Evolutionary conservation across 2,329 filamentous ascomycete species (phyloP), one percentile per base, ranked within the genome.

Genomic region (Colletotrichum tropicicola): DNA sequence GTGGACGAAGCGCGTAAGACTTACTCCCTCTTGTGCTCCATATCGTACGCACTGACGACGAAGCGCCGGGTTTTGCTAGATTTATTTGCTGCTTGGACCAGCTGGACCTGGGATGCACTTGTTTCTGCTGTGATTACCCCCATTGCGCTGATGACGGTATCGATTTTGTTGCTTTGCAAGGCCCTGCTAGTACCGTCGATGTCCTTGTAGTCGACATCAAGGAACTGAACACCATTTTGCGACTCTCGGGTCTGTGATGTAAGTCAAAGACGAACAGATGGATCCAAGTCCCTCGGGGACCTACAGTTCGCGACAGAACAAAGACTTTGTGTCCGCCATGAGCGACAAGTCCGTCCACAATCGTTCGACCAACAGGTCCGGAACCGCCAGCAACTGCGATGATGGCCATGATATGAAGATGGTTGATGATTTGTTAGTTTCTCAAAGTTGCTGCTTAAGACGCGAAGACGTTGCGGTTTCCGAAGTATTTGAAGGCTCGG

Each of bases 311-410:
- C 30, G 77, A 73, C 4, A 84, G 68, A 3, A 83, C 72, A 45
- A 80, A 70, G 4, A 83, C 73, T 15, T 79, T 60, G 63, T 80
- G 75, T 45, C 77, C 75, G 43, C 59, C 73, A 13, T 66, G 71
- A 23, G 68, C 73, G 15, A 67, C 65, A 12, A 85, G 63, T 13
- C 73, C 78, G 10, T 85, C 82, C n/a, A 85, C 78, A 39, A 86
- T 75, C 1, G 80, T 78, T n/a, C 75, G 77, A 13, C 83, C 83
- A 2, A 85, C 71, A 9, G 72, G 73, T n/a, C 82, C 82, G 1
- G 77, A 79, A 4, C 82, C 83, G 44, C 82, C 83, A 10, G 80
- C 79, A 17, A 85, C 77, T 47, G 80, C 83, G 39, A 85, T 71
- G 13, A 78, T 70, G 10, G 37, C 17, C 62, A 65, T 65, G 19